phyloP scores from a whole-genome alignment of 176 grass and related monocot species.

The Canna indica region DNA sequence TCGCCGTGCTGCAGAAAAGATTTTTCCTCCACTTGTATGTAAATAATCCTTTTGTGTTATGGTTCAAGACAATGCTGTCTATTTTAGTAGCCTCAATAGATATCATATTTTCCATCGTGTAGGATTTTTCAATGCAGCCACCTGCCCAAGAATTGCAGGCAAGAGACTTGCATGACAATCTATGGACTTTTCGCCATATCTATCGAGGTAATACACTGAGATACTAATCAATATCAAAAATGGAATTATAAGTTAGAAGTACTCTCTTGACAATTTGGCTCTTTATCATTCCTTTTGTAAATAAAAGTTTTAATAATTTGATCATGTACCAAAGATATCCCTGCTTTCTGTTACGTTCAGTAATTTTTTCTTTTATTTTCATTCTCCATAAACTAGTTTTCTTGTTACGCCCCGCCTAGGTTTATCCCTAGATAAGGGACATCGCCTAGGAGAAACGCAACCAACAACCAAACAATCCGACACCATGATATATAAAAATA shows the following conservation, averaged over 20 bases:
- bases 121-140: slow-evolving; percentile 66
- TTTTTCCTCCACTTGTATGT: slow-evolving; percentile 60
- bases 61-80: slow-evolving; percentile 9
- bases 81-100: not conserved
- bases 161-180: slow-evolving; percentile 46
- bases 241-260: not conserved
- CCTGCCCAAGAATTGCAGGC: slow-evolving; percentile 74
- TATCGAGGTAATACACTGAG: slow-evolving; percentile 32
- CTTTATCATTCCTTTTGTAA: not conserved
- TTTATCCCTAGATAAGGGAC: too few species aligned
- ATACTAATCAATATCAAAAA: not conserved
- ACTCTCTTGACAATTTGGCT: not conserved
- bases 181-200: slow-evolving; percentile 80
- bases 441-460: too few species aligned
- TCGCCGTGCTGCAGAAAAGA: slow-evolving; percentile 58
- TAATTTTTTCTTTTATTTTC: not conserved
- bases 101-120: not conserved
- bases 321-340: not conserved
- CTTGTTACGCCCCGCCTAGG: too few species aligned
- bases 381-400: too few species aligned
- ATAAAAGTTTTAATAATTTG: not conserved
- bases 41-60: not conserved
- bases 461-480: too few species aligned
- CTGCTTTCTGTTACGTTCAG: not conserved
- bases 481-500: too few species aligned